These are phyloP conservation scores for Aspergillus fumigatiaffinis DNA, from an alignment of 2,329 filamentous ascomycete genomes.

Conservation along the genomic window DNA sequence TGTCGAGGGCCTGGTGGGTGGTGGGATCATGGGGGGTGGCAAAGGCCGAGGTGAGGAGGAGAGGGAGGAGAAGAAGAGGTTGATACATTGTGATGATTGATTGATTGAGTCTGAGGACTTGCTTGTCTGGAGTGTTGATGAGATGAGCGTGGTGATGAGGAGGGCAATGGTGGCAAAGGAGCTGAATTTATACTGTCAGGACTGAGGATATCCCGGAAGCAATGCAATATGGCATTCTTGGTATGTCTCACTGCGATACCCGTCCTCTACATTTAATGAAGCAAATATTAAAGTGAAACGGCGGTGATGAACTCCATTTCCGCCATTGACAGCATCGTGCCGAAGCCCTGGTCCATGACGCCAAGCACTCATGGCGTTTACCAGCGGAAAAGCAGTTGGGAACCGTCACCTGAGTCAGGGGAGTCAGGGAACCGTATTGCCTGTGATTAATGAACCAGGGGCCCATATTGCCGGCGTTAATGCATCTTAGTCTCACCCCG, in stretches of 20 bases:
- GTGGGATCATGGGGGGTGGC: slow-evolving; percentile 2
- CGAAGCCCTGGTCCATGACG: neutral
- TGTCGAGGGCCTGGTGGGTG: slow-evolving; percentile 2
- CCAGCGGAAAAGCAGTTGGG: neutral
- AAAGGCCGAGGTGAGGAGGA: slow-evolving; percentile 3
- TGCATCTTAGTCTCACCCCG: neutral
- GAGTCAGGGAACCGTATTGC: too few relatives aligned
- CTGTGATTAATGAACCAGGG: too few relatives aligned
- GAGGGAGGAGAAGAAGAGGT: slow-evolving; percentile 1
- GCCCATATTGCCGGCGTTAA: too few relatives aligned
- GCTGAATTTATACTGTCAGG: neutral
- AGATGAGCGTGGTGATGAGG: neutral
- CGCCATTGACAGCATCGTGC: neutral
- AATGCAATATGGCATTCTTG: neutral
- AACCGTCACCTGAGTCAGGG: neutral
- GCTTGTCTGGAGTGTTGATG: neutral
- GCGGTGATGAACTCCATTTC: neutral
- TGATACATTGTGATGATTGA: neutral
- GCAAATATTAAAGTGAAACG: neutral
- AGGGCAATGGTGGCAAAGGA: neutral
- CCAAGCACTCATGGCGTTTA: neutral
- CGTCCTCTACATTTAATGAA: neutral
- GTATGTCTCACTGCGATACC: neutral
- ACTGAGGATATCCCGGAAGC: too few relatives aligned
- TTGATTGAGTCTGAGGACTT: neutral